Percentiles rank a stretch among this genome's conserved stretches.
phyloP scores from a whole-genome alignment of 1,139 yeast genomes.

The Geotrichum europaeum region DNA sequence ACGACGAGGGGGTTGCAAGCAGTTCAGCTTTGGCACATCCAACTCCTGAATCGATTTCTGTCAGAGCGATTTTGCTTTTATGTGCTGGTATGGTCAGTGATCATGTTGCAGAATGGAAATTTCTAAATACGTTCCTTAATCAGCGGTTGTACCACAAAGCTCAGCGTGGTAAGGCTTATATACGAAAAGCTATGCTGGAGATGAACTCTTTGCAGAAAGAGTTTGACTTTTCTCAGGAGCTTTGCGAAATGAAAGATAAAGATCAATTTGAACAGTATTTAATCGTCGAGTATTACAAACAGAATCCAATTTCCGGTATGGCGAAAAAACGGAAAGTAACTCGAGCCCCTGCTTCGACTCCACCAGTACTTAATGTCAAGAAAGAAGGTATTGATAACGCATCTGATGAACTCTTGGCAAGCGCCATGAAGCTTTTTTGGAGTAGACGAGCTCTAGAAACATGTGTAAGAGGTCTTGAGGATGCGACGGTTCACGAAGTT shows the following conservation, averaged over 20 bases:
- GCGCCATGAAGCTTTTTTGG: constrained; percentile 20
- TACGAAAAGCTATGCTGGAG: constrained; percentile 30
- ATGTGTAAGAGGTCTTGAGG: constrained; percentile 25
- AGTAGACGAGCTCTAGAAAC: constrained; percentile 25
- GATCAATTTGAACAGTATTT: constrained; percentile 5
- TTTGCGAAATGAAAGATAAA: not conserved
- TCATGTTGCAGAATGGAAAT: constrained; percentile 16
- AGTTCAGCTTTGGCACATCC: not conserved
- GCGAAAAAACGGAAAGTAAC: constrained; percentile 18
- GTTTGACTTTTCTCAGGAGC: constrained; percentile 4
- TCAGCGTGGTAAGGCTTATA: constrained; percentile 25
- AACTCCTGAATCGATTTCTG: constrained; percentile 12
- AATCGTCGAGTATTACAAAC: constrained; percentile 12
- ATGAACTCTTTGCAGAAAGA: constrained; percentile 17
- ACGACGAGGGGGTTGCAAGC: constrained; percentile 1
- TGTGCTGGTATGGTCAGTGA: constrained; percentile 15
- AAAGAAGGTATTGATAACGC: not conserved
- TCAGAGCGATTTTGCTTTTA: constrained; percentile 3
- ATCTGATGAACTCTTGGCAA: not conserved
- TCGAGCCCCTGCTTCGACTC: not conserved
- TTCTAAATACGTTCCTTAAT: constrained; percentile 24
- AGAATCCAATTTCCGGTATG: constrained; percentile 13
- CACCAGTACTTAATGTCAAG: not conserved
- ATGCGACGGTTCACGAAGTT: constrained; percentile 20
- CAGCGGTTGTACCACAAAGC: constrained; percentile 23